Conservation (phyloP, 75 land plant species). For the Sequoiadendron giganteum region DNA sequence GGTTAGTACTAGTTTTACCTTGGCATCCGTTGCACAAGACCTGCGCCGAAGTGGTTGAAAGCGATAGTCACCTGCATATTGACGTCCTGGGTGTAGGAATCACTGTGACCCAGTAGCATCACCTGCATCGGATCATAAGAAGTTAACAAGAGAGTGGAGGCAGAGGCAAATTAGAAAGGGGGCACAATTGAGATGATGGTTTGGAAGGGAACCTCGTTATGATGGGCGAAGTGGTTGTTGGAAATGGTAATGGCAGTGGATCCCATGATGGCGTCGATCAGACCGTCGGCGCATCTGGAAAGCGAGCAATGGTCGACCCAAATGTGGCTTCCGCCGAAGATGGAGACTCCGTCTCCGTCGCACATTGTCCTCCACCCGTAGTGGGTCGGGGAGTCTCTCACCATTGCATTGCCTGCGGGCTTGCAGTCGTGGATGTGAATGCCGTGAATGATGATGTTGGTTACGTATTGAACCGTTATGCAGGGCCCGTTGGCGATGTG, state of each 20-base stretch:
- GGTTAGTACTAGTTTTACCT: slow-evolving; percentile 8
- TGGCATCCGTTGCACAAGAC: slow-evolving; percentile 43
- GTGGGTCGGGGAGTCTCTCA: slow-evolving; percentile 22
- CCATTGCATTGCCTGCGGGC: slow-evolving; percentile 16
- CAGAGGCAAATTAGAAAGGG: too few species aligned
- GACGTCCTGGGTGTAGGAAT: slow-evolving; percentile 2
- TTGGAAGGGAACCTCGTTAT: slow-evolving; percentile 18
- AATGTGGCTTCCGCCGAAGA: slow-evolving; percentile 14
- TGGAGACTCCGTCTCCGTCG: slow-evolving; percentile 22
- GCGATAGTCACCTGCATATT: slow-evolving; percentile 38
- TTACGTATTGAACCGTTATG: slow-evolving; percentile 19
- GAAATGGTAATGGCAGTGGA: slow-evolving; percentile 24
- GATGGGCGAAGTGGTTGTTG: slow-evolving; percentile 24
- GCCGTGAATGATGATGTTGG: slow-evolving; percentile 29
- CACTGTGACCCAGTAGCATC: slow-evolving; percentile 17
- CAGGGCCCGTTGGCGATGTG: slow-evolving; percentile 33
- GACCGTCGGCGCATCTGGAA: slow-evolving; percentile 18
- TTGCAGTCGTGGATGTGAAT: slow-evolving; percentile 27
- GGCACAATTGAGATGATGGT: background rate
- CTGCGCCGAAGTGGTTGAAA: slow-evolving; percentile 38
- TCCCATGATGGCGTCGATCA: slow-evolving; percentile 24
- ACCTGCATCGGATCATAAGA: slow-evolving; percentile 9
- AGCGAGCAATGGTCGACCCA: slow-evolving; percentile 27
- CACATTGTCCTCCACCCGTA: slow-evolving; percentile 11
- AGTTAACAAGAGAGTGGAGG: too few species aligned